phyloP scores from a whole-genome alignment of 495 filamentous ascomycete species.

The Tetracladium setigerum region DNA sequence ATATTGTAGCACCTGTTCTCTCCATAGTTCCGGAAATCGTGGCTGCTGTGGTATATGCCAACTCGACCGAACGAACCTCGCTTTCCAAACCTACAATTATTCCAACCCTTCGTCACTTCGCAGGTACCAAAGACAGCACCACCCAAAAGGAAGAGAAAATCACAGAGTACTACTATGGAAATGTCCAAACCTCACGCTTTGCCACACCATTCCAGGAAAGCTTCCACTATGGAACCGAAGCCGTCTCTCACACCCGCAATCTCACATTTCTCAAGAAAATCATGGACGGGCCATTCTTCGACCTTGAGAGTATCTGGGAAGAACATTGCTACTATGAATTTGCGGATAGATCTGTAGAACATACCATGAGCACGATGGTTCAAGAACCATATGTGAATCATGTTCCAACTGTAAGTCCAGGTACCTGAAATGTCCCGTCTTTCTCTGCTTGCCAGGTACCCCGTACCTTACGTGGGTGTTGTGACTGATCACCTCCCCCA shows the following conservation, averaged over 20 bases:
- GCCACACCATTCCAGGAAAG: not conserved
- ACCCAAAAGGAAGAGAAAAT: not conserved
- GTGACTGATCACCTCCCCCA: too few relatives aligned
- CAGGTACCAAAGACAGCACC: not conserved
- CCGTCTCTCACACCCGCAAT: conserved; percentile 37
- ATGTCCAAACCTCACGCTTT: not conserved
- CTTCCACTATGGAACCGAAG: conserved; percentile 5
- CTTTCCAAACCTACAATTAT: too few relatives aligned
- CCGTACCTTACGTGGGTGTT: too few relatives aligned
- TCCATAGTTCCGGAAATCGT: conserved; percentile 20
- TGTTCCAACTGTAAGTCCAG: conserved; percentile 34
- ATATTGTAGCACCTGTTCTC: conserved; percentile 11
- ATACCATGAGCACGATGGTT: conserved; percentile 52
- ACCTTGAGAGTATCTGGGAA: conserved; percentile 53
- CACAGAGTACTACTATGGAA: not conserved
- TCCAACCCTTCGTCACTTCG: not conserved
- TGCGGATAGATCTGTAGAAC: conserved; percentile 39
- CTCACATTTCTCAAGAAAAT: conserved; percentile 44
- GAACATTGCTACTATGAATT: conserved; percentile 52
- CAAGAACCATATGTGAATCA: conserved; percentile 54
- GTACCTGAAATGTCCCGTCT: too few relatives aligned
- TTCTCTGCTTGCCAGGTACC: too few relatives aligned
- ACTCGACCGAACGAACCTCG: not conserved
- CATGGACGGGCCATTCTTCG: conserved; percentile 45
- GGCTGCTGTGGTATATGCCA: conserved; percentile 26